These are phyloP conservation scores for Combretum micranthum DNA, from an alignment of 345 rosid genomes.

Conservation along the genomic window DNA sequence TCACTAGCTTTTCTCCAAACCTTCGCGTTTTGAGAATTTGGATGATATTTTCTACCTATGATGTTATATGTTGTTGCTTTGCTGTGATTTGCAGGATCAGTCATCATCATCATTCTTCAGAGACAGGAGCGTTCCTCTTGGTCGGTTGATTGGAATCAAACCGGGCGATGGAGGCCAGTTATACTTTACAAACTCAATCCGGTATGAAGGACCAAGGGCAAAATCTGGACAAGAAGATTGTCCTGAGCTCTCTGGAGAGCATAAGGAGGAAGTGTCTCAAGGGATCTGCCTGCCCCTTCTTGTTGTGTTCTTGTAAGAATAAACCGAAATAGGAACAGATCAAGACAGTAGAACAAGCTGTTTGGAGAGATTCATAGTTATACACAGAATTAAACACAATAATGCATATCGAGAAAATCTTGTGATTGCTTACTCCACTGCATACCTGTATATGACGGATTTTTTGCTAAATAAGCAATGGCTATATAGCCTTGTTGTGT, in stretches of 20 bases:
- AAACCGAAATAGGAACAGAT: constrained; percentile 30
- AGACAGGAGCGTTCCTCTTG: constrained; percentile 36
- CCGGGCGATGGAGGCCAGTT: constrained; percentile 21
- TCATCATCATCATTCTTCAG: constrained; percentile 53
- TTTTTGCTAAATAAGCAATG: too few species aligned
- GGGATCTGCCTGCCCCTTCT: constrained; percentile 50
- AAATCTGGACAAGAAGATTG: neutral
- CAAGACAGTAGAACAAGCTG: neutral
- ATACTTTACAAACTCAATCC: constrained; percentile 20
- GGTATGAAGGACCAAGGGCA: constrained; percentile 9
- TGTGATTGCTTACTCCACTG: too few species aligned
- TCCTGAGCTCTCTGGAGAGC: constrained; percentile 9
- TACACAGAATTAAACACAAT: too few species aligned
- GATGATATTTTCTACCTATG: too few species aligned
- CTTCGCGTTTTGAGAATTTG: neutral
- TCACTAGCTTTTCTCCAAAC: neutral
- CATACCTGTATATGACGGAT: too few species aligned
- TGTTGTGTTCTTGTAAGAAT: constrained; percentile 26
- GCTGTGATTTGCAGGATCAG: constrained; percentile 15
- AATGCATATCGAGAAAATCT: too few species aligned
- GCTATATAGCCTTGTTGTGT: too few species aligned
- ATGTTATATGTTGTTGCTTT: neutral
- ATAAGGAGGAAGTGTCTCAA: constrained; percentile 12
- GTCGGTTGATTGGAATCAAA: constrained; percentile 40
- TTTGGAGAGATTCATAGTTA: too few species aligned